A percentile compares a stretch with the other conserved stretches of the same genome.
phyloP scores from a whole-genome alignment of 2,329 filamentous ascomycete species.

The Verticillium albo-atrum region DNA sequence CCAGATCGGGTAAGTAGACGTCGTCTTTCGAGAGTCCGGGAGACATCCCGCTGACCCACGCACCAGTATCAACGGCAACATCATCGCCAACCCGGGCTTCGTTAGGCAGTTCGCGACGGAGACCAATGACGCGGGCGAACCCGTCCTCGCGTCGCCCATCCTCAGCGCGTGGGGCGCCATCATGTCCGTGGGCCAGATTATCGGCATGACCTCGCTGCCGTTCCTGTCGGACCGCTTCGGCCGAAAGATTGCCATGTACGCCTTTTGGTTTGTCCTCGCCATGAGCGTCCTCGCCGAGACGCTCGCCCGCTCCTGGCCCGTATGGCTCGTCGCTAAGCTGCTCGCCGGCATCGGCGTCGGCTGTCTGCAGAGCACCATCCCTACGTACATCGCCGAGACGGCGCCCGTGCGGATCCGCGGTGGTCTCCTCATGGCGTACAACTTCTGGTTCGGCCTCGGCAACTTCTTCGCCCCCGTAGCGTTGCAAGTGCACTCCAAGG shows the following conservation, averaged over 20 bases:
- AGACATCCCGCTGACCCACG: background rate
- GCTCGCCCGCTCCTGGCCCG: constrained; percentile 29
- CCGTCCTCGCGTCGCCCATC: constrained; percentile 26
- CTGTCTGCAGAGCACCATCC: constrained; percentile 34
- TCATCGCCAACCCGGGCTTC: constrained; percentile 33
- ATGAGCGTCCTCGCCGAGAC: constrained; percentile 31
- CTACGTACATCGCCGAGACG: constrained; percentile 35
- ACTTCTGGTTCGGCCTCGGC: constrained; percentile 38
- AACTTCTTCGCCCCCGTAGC: constrained; percentile 37
- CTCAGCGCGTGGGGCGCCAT: constrained; percentile 33
- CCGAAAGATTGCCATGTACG: constrained; percentile 25
- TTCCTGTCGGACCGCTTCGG: constrained; percentile 22
- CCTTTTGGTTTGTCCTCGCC: constrained; percentile 23
- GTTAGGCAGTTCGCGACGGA: constrained; percentile 26
- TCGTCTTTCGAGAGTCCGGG: background rate
- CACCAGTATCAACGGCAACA: constrained; percentile 26
- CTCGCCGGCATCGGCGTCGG: constrained; percentile 34
- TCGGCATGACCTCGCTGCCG: constrained; percentile 27
- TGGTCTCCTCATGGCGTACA: constrained; percentile 33
- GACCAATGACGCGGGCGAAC: constrained; percentile 17
- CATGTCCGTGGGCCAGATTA: constrained; percentile 32
- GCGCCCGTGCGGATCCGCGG: constrained; percentile 35
- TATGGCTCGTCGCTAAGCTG: constrained; percentile 32
- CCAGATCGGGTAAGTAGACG: constrained; percentile 18
- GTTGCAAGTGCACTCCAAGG: constrained; percentile 26